Evolutionary conservation across 2,329 filamentous ascomycete species (phyloP), one percentile per base, ranked within the genome.

Genomic region (Stagonosporopsis vannaccii): DNA sequence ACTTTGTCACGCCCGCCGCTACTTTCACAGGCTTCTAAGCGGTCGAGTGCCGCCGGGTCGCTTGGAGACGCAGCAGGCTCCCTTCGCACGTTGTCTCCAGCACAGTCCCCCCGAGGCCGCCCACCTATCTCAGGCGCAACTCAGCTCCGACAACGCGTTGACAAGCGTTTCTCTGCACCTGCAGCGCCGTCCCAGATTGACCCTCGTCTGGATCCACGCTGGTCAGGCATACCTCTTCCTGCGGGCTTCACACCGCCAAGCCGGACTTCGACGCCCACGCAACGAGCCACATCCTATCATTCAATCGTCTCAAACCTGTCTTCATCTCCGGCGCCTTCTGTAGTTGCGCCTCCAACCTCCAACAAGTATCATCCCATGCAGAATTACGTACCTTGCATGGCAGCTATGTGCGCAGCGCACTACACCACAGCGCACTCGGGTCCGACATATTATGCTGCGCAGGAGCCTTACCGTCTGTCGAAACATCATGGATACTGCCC

Each of bases 341-440:
- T 49, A 7, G 30, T 64, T 6, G 41, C 56, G 6, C 51, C 50
- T 9, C 40, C 49, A n/a, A 20, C 52, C 9, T 54, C 59, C 5
- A 56, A 56, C n/a, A 62, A 69, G 44, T 72, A 74, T 56, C 67
- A 73, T 39, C 66, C 66, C 9, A 63, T 75, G 4, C 54, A 67
- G 8, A 62, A 75, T 47, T 71, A 71, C 41, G 52, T 73, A 47
- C 70, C 72, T n/a, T 75, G 72, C 46, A 41, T 70, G 6, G 52
- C 62, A 39, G 54, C 60, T 8, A 51, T 56, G 40, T 75, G 72
- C 46, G 57, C 51, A 13, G 54, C 60, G 15, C 67, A 71, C 48
- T 74, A 71, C 46, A 68, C 68, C 8, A 45, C 61, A 33, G 44
- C 60, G 1, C 58, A 63, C 13, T 51, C 68, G 4, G 70, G 70